A percentile compares a stretch with the other conserved stretches of the same genome.
These are phyloP conservation scores for Brassica balearica DNA, from an alignment of 441 rosid genomes.

Conservation along the genomic window DNA sequence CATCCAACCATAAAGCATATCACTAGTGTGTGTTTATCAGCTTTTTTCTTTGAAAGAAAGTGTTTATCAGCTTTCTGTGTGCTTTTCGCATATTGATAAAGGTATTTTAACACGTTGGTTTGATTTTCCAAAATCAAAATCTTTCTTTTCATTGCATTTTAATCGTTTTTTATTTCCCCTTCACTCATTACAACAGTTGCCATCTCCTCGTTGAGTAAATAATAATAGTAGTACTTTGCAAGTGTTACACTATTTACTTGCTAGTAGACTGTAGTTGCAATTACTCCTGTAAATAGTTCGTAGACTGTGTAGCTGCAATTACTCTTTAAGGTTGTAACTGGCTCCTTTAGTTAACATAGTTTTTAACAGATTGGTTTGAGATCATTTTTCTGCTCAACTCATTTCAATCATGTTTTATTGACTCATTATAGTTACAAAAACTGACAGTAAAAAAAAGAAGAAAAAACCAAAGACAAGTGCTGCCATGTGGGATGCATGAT, in stretches of 20 bases:
- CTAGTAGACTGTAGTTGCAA: neutral
- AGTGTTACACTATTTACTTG: neutral
- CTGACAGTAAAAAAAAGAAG: neutral
- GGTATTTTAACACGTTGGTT: neutral
- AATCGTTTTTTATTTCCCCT: neutral
- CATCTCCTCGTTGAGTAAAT: neutral
- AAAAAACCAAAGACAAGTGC: conserved; percentile 41
- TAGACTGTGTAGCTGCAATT: neutral
- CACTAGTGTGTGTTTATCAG: neutral
- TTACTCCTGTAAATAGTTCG: too few species aligned
- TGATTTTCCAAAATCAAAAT: neutral
- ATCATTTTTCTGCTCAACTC: neutral
- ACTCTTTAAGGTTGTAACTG: neutral
- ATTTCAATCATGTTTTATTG: neutral
- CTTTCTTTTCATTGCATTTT: neutral
- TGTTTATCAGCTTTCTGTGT: neutral
- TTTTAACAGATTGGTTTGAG: conserved; percentile 7
- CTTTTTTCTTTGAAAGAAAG: neutral
- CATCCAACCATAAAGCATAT: neutral
- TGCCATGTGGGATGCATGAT: conserved; percentile 67
- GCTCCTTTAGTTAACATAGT: neutral
- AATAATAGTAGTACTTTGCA: neutral
- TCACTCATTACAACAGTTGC: conserved; percentile 2
- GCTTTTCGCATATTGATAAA: neutral
- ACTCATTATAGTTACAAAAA: neutral